phyloP scores from a whole-genome alignment of 2,329 filamentous ascomycete species.

The Aurifilum marmelostoma region DNA sequence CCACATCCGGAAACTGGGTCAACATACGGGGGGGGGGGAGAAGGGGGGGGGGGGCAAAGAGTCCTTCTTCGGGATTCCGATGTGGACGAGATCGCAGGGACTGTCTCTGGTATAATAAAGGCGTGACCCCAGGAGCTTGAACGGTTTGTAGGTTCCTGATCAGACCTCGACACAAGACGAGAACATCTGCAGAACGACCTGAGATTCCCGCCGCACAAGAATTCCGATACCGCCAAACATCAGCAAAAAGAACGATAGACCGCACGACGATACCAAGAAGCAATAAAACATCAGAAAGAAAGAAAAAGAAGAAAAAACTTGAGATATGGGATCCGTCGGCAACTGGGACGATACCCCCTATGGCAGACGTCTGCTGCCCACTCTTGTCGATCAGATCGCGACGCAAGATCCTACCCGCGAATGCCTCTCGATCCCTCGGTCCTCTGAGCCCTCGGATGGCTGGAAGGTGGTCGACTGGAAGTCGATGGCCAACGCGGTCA shows the following conservation, averaged over 20 bases:
- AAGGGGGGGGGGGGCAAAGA: no score
- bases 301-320: neutral
- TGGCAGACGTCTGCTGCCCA: slow-evolving; percentile 27
- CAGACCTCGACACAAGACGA: neutral
- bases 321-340: slow-evolving; percentile 25
- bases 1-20: neutral
- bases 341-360: slow-evolving; percentile 17
- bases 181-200: neutral
- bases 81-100: neutral
- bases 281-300: neutral
- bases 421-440: slow-evolving; percentile 25
- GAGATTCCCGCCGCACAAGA: neutral
- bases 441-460: slow-evolving; percentile 21
- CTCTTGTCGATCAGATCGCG: slow-evolving; percentile 26
- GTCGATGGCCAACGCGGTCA: slow-evolving; percentile 27
- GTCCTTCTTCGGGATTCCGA: neutral
- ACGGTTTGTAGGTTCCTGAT: neutral
- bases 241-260: no score
- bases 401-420: slow-evolving; percentile 25
- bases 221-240: neutral
- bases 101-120: slow-evolving; percentile 1
- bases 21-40: neutral
- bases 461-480: slow-evolving; percentile 27
- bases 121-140: neutral
- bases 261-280: no score